Percentiles rank a stretch among this genome's conserved stretches.
Conservation (phyloP, 164 flowering plant species). For the Amborella trichopoda region DNA sequence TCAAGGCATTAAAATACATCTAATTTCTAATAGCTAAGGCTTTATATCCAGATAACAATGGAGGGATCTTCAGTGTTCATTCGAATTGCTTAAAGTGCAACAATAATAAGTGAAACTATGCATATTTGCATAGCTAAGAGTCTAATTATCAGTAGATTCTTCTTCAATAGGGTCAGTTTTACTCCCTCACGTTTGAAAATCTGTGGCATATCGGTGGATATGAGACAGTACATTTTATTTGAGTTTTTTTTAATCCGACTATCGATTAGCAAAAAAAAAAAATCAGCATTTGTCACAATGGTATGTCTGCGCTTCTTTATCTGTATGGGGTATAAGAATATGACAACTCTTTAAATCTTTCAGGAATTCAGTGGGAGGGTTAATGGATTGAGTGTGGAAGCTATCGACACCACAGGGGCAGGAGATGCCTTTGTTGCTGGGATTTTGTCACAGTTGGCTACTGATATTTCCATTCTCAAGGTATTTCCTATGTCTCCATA, state of each 20-base stretch:
- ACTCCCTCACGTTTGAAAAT: too few relatives aligned
- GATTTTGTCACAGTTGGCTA: conserved; percentile 58
- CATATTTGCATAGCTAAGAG: too few relatives aligned
- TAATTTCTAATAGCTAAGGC: too few relatives aligned
- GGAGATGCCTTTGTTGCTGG: conserved; percentile 99
- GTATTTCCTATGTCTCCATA: conserved; percentile 16
- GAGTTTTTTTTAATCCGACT: neutral
- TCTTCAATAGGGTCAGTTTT: too few relatives aligned
- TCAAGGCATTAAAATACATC: too few relatives aligned
- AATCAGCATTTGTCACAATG: neutral
- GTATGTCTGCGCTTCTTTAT: neutral
- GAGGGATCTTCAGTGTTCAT: too few relatives aligned
- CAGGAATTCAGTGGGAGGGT: conserved; percentile 86
- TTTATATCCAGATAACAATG: too few relatives aligned
- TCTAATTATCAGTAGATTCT: too few relatives aligned
- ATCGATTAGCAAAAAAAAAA: neutral
- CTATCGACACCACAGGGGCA: conserved; percentile 95
- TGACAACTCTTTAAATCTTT: conserved; percentile 1
- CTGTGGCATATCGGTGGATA: too few relatives aligned
- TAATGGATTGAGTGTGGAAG: conserved; percentile 60
- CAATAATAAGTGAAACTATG: too few relatives aligned
- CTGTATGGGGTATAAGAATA: neutral
- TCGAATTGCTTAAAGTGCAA: too few relatives aligned
- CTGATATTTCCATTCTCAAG: conserved; percentile 67
- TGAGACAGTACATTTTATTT: too few relatives aligned